Base-by-base conservation (phyloP, 2,329 filamentous ascomycete species). In the Talaromyces islandicus region DNA sequence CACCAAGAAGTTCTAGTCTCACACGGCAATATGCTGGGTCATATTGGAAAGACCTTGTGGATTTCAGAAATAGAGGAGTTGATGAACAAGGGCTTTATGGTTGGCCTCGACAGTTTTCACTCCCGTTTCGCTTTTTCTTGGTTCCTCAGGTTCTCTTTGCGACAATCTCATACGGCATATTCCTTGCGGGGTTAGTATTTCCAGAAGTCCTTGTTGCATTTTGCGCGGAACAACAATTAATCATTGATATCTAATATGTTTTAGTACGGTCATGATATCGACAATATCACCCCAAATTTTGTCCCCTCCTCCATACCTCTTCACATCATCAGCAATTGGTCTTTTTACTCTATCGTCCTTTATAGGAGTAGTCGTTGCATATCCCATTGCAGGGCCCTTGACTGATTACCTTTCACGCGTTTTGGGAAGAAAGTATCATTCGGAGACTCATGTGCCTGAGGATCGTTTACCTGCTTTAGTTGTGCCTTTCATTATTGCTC, bases 401-500 rank as follows among this genome's bases (percentile, higher is more conserved):
- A 78, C 76, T 0, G 77, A 78, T 64, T 58, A 64, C 9, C 64
- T 77, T 32, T 76, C 75, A 12, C 70, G 70, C 27, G 70, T 60
- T 60, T 64, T 75, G 55, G 67, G 70, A n/a, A 67, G 63, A 38
- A 68, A 71, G 43, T 52, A 58, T 29, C 73, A 74, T 58, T 64
- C 65, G 43, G 69, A 70, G 27, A 56, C 73, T 27, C 73, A 76
- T 62, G 70, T 75, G 55, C 75, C 76, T 21, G 73, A 78, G 58
- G 71, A 76, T 64, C 70, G 75, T 29, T 66, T 78, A 2, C 71
- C 76, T 2, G 69, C 73, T 2, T 68, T 78, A 1, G 67, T 74
- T 25, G 62, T 77, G 11, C 75, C 75, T 5, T 70, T 77, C 51
- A 50, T 74, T n/a, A 55, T 73, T 35, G 70, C 68, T n/a, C 69